Base-by-base conservation (phyloP, 2,329 filamentous ascomycete genomes). In the Mollisiaceae sp. region DNA sequence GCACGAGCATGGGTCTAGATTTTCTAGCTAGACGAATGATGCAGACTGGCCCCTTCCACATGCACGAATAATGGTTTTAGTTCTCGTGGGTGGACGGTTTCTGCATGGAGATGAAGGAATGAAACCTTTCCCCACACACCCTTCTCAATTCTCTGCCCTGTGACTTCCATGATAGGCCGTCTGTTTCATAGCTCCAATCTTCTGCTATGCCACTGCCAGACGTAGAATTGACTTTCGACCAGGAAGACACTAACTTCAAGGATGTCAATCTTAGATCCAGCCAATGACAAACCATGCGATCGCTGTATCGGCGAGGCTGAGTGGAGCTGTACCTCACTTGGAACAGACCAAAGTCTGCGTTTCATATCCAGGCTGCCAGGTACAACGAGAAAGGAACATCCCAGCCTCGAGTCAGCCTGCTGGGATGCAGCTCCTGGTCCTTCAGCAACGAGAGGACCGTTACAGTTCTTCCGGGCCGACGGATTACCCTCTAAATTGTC, bases 401-500 rank as follows among this genome's bases (percentile, higher is more conserved):
- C 27, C 27, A 32, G 27, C 3, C 27, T 32, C 27, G 6, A 32
- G 27, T 32, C n/a, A 45, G 43, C 12, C 20, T 45, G 43, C n/a
- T 18, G 43, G 43, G 43, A 45, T 45, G 4, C 12, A 8, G 43
- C 43, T 45, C 43, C 43, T 18, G 15, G 43, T 45, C n/a, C 3
- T 20, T 45, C 43, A 45, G 43, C 43, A 45, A 45, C 5, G 9
- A 32, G 22, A 55, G 18, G 50, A 2, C 12, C 22, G 12, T 55
- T 27, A 55, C 45, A 52, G 24, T 20, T 24, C 47, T 32, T 18
- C 24, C 52, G 52, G 52, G 12, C 52, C 52, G 52, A 55, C 24
- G 18, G 52, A 35, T n/a, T 55, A 55, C 8, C 52, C 52, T 52
- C 47, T 52, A 52, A 32, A 55, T 55, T 36, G 14, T 38, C 52